phyloP scores from a whole-genome alignment of 2,329 filamentous ascomycete genomes.

The Xylariales sp. region DNA sequence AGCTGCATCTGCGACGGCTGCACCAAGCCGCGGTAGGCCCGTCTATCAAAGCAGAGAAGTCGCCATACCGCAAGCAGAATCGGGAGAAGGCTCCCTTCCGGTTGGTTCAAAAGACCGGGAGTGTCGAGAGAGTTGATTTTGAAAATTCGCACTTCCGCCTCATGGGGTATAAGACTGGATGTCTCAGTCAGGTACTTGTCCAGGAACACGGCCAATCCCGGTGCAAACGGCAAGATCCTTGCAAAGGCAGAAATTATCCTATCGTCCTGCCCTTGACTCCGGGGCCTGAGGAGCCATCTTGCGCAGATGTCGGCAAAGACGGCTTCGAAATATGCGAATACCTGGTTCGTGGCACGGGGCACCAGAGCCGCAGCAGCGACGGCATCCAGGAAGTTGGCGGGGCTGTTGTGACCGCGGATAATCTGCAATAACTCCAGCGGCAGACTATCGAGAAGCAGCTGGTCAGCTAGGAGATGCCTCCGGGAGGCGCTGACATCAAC shows the following conservation, averaged over 20 bases:
- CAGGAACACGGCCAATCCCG: constrained; percentile 71
- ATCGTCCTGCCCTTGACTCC: constrained; percentile 30
- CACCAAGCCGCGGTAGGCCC: constrained; percentile 61
- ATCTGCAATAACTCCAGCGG: constrained; percentile 66
- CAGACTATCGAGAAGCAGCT: constrained; percentile 52
- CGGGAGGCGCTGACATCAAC: constrained; percentile 52
- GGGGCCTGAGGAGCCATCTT: constrained; percentile 61
- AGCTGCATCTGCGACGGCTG: constrained; percentile 63
- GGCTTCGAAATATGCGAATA: constrained; percentile 71
- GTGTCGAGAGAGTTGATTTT: constrained; percentile 22
- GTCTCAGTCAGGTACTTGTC: constrained; percentile 37
- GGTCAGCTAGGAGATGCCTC: constrained; percentile 51
- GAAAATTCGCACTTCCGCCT: constrained; percentile 12
- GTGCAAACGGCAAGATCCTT: constrained; percentile 75
- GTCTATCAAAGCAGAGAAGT: constrained; percentile 71
- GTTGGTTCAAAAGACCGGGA: constrained; percentile 8
- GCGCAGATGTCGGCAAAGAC: constrained; percentile 80
- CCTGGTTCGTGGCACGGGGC: constrained; percentile 63
- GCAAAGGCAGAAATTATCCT: constrained; percentile 68
- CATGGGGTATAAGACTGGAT: constrained; percentile 15
- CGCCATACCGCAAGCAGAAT: constrained; percentile 70
- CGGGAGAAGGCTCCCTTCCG: constrained; percentile 18
- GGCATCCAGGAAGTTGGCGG: constrained; percentile 65
- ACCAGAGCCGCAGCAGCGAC: constrained; percentile 67
- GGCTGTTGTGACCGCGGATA: constrained; percentile 58